phyloP scores from a whole-genome alignment of 306 rosid genomes.

The Chamaecrista fasciculata region DNA sequence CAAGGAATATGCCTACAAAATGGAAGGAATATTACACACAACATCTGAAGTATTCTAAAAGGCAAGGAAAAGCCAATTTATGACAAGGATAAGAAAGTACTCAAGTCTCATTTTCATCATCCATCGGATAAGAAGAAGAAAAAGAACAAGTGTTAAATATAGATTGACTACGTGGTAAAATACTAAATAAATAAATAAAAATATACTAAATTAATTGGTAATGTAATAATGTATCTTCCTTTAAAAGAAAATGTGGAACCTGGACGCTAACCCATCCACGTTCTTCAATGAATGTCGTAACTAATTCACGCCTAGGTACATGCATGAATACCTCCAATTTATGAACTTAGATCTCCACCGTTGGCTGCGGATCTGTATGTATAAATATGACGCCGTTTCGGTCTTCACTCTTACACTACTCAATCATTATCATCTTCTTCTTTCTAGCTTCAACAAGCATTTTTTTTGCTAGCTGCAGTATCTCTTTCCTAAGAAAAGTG shows the following conservation, averaged over 20 bases:
- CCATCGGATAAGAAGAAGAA: no score
- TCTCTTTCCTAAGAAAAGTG: background rate
- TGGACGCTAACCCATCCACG: slow-evolving; percentile 6
- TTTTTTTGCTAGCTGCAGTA: background rate
- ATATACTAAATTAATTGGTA: no score
- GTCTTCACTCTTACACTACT: background rate
- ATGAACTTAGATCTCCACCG: background rate
- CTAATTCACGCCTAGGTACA: slow-evolving; percentile 42
- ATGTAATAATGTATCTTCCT: background rate
- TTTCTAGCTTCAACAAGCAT: slow-evolving; percentile 34
- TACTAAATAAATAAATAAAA: no score
- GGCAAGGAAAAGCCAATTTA: no score
- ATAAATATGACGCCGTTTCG: slow-evolving; percentile 42
- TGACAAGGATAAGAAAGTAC: no score
- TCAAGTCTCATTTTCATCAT: no score
- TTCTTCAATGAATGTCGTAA: slow-evolving; percentile 21
- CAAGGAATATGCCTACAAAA: no score
- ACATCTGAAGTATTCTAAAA: no score
- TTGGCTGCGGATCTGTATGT: background rate
- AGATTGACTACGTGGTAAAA: background rate
- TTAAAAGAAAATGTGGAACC: slow-evolving; percentile 19
- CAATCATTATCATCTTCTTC: slow-evolving; percentile 49
- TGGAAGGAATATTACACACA: no score
- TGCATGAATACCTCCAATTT: background rate
- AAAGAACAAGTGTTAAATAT: background rate